phyloP scores from a whole-genome alignment of 768 basidiomycete genomes.

The Cyclocybe cylindracea region DNA sequence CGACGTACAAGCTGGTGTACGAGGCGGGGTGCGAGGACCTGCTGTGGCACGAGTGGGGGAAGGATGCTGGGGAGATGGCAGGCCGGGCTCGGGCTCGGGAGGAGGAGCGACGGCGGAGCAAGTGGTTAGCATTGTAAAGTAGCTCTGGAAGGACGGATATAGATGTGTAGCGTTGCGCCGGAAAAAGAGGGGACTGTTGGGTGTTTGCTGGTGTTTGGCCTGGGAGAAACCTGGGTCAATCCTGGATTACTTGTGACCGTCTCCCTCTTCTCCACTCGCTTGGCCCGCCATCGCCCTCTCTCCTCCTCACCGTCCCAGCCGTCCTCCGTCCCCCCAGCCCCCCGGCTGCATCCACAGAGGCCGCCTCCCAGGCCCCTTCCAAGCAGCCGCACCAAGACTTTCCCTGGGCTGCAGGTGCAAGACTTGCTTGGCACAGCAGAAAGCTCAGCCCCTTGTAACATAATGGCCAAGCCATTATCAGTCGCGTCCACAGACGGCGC shows the following conservation, averaged over 20 bases:
- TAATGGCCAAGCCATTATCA: slow-evolving; percentile 58
- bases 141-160: slow-evolving; percentile 11
- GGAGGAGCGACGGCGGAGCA: slow-evolving; percentile 54
- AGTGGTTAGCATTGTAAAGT: slow-evolving; percentile 10
- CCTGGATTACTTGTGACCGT: slow-evolving; percentile 16
- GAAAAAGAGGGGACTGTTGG: slow-evolving; percentile 11
- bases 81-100: slow-evolving; percentile 45
- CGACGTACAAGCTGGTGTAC: slow-evolving; percentile 71
- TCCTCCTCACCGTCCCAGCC: not conserved
- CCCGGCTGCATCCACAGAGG: not conserved
- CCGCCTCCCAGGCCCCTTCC: not conserved
- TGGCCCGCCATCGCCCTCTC: not conserved
- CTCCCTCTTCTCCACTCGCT: slow-evolving; percentile 15
- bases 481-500: slow-evolving; percentile 27
- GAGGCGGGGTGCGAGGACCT: slow-evolving; percentile 66
- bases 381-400: slow-evolving; percentile 1
- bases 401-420: slow-evolving; percentile 20
- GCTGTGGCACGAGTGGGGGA: slow-evolving; percentile 40
- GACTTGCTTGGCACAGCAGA: slow-evolving; percentile 40
- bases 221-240: slow-evolving; percentile 20
- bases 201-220: slow-evolving; percentile 15
- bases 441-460: slow-evolving; percentile 32
- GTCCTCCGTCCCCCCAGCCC: slow-evolving; percentile 1
- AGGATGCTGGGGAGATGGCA: slow-evolving; percentile 30
- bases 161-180: not conserved